phyloP scores from a whole-genome alignment of 108 stramenopile genomes.

The Cylindrotheca fusiformis region DNA sequence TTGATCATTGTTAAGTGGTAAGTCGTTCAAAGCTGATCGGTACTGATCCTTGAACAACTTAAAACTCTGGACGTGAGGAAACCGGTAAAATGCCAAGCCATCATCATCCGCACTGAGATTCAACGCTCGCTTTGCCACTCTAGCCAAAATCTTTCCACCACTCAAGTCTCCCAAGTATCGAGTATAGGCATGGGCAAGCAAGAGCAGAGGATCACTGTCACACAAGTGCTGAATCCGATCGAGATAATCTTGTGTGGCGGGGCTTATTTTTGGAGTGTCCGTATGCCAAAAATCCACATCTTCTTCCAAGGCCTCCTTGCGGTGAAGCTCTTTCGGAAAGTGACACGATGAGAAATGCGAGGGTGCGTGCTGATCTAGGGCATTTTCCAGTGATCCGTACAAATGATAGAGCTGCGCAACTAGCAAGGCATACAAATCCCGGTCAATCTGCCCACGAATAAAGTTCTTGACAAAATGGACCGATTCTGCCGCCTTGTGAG shows the following conservation, averaged over 20 bases:
- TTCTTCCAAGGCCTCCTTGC: conserved; percentile 51
- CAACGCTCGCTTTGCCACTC: conserved; percentile 72
- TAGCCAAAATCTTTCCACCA: conserved; percentile 77
- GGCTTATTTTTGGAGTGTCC: conserved; percentile 33
- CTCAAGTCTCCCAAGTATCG: conserved; percentile 88
- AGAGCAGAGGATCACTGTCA: conserved; percentile 53
- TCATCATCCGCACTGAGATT: conserved; percentile 40
- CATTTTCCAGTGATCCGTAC: conserved; percentile 66
- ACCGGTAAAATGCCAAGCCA: conserved; percentile 82
- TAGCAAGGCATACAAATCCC: conserved; percentile 59
- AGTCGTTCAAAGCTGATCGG: conserved; percentile 61
- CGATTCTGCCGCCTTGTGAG: conserved; percentile 85
- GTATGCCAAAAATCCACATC: conserved; percentile 84
- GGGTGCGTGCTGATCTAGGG: conserved; percentile 61
- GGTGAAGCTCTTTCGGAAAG: conserved; percentile 69
- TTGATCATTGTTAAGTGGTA: conserved; percentile 42
- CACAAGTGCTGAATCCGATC: conserved; percentile 59
- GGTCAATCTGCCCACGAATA: conserved; percentile 75
- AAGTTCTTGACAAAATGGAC: conserved; percentile 90
- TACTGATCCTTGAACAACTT: conserved; percentile 89
- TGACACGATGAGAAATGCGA: conserved; percentile 59
- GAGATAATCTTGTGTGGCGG: conserved; percentile 78
- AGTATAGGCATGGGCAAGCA: conserved; percentile 89
- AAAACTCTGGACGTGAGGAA: conserved; percentile 52
- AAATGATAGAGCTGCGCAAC: conserved; percentile 66